Base-by-base conservation (phyloP, 176 grass and related monocot genomes). In the Alopecurus myosuroides region DNA sequence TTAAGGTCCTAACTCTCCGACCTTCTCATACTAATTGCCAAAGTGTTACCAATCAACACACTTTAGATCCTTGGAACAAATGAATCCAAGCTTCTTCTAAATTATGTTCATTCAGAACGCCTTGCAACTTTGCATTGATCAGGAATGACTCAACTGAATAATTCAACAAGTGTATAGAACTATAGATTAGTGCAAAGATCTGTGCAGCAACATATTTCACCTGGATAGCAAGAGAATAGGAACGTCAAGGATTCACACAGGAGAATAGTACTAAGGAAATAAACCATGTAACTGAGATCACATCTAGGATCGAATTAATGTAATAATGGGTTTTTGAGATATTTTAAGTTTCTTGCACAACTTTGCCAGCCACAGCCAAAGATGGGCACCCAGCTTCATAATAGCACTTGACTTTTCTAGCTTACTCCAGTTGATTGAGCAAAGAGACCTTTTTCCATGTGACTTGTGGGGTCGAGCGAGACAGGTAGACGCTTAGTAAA, bases 401-500 rank as follows among this genome's bases (percentile, higher is more conserved):
- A 73, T 25, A 5, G 11, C 28, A 56, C 58, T 65, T 23, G 7
- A 82, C 35, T 63, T 45, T 69, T 6, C 14, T 39, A 78, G 78
- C 22, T 53, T 52, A 69, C 61, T 70, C 20, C 63, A 2, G 52
- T n/a, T 19, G 83, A 26, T 78, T 60, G 39, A 60, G 18, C 31
- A 63, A 90, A 71, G 41, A 2, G 41, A 72, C 44, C 46, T 23
- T 89, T 84, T 36, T n/a, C 44, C 42, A 83, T 83, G 79, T 79
- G 88, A 83, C 36, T 48, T 79, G 56, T 86, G 66, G 84, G 84
- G 65, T 64, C 34, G 9, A 86, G 52, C 42, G 53, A 64, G 74
- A 65, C 74, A 71, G 50, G 49, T 14, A 34, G 33, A 25, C 61
- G 71, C 77, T 52, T 49, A 33, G 23, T 81, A 71, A 86, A 71